phyloP scores from a whole-genome alignment of 2,329 filamentous ascomycete species.

The Diaporthe sp. region DNA sequence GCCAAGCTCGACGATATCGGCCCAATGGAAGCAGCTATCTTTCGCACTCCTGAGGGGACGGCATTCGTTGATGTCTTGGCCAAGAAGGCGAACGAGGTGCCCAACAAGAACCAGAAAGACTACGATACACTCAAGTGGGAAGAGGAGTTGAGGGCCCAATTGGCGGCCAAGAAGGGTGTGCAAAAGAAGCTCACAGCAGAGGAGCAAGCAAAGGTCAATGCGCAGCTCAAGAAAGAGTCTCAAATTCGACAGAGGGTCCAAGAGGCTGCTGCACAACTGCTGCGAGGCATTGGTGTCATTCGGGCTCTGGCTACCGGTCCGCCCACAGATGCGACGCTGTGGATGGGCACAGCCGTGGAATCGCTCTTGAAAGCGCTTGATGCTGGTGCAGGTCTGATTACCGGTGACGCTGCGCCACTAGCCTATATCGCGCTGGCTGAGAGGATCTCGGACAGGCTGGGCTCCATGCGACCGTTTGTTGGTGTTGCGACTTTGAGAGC shows the following conservation, averaged over 20 bases:
- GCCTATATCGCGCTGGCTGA: constrained; percentile 86
- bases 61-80: constrained; percentile 92
- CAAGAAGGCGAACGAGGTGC: constrained; percentile 79
- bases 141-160: constrained; percentile 86
- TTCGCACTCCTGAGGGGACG: constrained; percentile 89
- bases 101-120: constrained; percentile 93
- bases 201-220: constrained; percentile 90
- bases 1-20: constrained; percentile 80
- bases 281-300: constrained; percentile 89
- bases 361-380: constrained; percentile 81
- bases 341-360: constrained; percentile 87
- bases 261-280: constrained; percentile 77
- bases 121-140: constrained; percentile 99
- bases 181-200: constrained; percentile 92
- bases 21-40: constrained; percentile 92
- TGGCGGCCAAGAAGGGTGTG: constrained; percentile 93
- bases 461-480: constrained; percentile 83
- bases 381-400: constrained; percentile 84
- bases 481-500: constrained; percentile 89
- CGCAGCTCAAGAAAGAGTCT: constrained; percentile 89
- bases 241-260: constrained; percentile 82
- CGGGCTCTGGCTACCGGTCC: constrained; percentile 85
- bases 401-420: constrained; percentile 82
- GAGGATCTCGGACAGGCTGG: constrained; percentile 80
- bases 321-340: constrained; percentile 88